Base-by-base conservation (phyloP, 2,329 filamentous ascomycete species). In the Fusarium virguliforme region DNA sequence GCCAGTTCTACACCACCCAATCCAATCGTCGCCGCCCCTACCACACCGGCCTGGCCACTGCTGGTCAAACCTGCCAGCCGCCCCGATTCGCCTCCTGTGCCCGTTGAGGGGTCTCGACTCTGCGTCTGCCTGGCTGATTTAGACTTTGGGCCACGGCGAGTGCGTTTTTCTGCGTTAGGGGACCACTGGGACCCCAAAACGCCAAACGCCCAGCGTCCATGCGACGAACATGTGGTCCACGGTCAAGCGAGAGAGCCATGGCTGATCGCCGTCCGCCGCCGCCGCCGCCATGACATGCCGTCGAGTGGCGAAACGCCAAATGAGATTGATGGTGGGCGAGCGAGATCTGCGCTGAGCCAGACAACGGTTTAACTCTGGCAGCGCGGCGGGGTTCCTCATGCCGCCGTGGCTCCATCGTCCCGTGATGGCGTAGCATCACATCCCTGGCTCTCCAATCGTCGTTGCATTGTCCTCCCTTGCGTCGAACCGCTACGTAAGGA, bases 381-480 rank as follows among this genome's bases (percentile, higher is more conserved):
- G 34, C 18, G 30, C 40, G 32, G 58, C 58, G 58, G 32, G 56
- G 62, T 38, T 65, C 37, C 38, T 41, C 56, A 43, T 53, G 46
- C 58, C 53, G 53, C 26, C 34, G 50, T 65, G 61, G 60, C 48
- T 50, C 64, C 43, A 66, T 50, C 6, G 40, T 51, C 69, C 57
- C 28, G 65, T 72, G 69, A 72, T 60, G 40, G 54, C 26, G 43
- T 34, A 34, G 37, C 34, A 43, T 37, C 54, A 35, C 24, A 43
- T 57, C 38, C 57, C 35, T 51, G 35, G 60, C 41, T 37, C 46
- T 48, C 43, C 43, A 48, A 54, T 37, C 53, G 41, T 61, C 46
- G 69, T 66, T 40, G 55, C 68, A 72, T 60, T 64, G 35, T 53
- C 64, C 56, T 74, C 68, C 67, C 71, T 76, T 74, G 67, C 72